Percentiles rank a stretch among this genome's conserved stretches.
Evolutionary conservation across 306 rosid species (phyloP).

Genomic region (Malus sieversii): DNA sequence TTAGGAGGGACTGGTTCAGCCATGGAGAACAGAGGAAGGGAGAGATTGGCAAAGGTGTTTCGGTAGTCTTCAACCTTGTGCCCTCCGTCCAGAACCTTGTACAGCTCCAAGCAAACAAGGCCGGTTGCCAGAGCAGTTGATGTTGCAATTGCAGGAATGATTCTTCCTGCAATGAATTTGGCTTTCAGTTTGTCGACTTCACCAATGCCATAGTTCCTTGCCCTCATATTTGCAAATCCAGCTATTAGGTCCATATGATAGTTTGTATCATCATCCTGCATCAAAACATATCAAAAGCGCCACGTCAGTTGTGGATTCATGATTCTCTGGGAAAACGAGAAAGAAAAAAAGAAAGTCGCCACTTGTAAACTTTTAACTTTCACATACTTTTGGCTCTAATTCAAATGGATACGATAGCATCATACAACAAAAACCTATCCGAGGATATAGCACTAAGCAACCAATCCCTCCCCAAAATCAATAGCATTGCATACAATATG

Average conservation of each 20-base stretch:
- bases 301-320: neutral
- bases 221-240: slow-evolving; percentile 35
- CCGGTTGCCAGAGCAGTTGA: slow-evolving; percentile 33
- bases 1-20: slow-evolving; percentile 37
- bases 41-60: slow-evolving; percentile 29
- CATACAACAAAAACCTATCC: neutral
- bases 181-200: slow-evolving; percentile 36
- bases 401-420: neutral
- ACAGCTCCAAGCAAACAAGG: slow-evolving; percentile 31
- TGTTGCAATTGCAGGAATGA: slow-evolving; percentile 34
- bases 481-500: neutral
- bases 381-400: neutral
- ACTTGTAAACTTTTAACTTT: neutral
- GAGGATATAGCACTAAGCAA: neutral
- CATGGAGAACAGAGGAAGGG: slow-evolving; percentile 31
- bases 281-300: neutral
- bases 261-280: slow-evolving; percentile 36
- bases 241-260: slow-evolving; percentile 34
- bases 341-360: neutral
- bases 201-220: slow-evolving; percentile 30
- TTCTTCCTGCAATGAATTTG: slow-evolving; percentile 33
- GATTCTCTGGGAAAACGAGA: neutral
- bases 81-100: slow-evolving; percentile 27
- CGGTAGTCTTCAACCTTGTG: slow-evolving; percentile 29
- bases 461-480: neutral